phyloP scores from a whole-genome alignment of 2,329 filamentous ascomycete genomes.

The Dryadomyces quercus-mongolicae region DNA sequence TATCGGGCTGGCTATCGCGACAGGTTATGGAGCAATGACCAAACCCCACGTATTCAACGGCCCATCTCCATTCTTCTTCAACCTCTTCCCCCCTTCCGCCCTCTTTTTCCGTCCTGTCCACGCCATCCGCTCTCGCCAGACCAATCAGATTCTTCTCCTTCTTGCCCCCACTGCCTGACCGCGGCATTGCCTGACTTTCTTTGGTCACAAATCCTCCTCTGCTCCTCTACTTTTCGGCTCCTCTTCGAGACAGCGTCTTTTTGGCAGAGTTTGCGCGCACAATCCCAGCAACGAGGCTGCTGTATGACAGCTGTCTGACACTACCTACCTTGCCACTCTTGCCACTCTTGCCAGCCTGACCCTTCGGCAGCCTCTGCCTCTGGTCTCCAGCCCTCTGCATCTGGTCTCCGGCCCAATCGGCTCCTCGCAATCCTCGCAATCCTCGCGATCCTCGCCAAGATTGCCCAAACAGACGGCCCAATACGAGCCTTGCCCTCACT shows the following conservation, averaged over 20 bases:
- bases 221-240: neutral
- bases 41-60: slow-evolving; percentile 10
- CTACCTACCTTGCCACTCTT: no score
- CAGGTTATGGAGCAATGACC: slow-evolving; percentile 2
- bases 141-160: neutral
- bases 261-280: no score
- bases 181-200: neutral
- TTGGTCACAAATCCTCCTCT: neutral
- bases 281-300: neutral
- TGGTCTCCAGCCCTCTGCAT: neutral
- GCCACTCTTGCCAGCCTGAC: no score
- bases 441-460: neutral
- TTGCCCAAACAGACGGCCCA: neutral
- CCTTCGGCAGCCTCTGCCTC: no score
- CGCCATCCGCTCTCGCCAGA: neutral
- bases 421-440: neutral
- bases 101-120: neutral
- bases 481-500: neutral
- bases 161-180: neutral
- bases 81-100: neutral
- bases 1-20: neutral
- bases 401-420: neutral
- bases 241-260: no score
- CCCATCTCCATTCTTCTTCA: slow-evolving; percentile 1
- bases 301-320: neutral